phyloP scores from a whole-genome alignment of 148 eudicot genomes.

The Chenopodium formosanum region DNA sequence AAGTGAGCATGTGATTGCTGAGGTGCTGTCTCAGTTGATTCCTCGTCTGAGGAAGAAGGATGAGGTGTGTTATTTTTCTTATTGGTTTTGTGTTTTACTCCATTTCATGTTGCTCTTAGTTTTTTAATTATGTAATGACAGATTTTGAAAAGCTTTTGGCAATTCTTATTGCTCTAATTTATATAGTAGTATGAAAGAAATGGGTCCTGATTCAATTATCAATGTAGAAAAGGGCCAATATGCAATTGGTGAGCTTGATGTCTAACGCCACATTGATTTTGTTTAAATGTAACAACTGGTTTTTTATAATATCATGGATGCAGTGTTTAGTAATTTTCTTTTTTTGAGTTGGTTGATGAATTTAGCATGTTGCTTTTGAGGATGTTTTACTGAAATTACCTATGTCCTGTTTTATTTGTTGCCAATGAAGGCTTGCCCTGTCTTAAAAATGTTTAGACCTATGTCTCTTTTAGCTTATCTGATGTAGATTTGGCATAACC shows the following conservation, averaged over 20 bases:
- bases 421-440: neutral
- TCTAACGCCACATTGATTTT: neutral
- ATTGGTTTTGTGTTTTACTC: neutral
- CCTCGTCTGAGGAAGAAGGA: conserved; percentile 54
- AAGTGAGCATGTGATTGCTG: conserved; percentile 50
- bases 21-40: conserved; percentile 52
- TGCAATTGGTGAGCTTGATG: neutral
- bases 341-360: neutral
- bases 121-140: neutral
- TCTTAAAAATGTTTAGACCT: neutral
- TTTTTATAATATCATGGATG: neutral
- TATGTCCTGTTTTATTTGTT: too few species aligned
- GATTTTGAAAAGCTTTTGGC: neutral
- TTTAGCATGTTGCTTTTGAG: neutral
- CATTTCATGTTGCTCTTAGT: neutral
- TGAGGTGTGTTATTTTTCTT: conserved; percentile 31
- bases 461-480: neutral
- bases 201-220: neutral
- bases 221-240: neutral
- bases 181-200: neutral
- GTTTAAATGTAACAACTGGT: neutral
- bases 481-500: neutral
- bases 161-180: neutral
- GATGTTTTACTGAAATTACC: neutral
- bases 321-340: neutral